Percentiles rank a stretch among this genome's conserved stretches.
These are phyloP conservation scores for Plectosphaerella sp. DNA, from an alignment of 2,329 filamentous ascomycete genomes.

Conservation along the genomic window DNA sequence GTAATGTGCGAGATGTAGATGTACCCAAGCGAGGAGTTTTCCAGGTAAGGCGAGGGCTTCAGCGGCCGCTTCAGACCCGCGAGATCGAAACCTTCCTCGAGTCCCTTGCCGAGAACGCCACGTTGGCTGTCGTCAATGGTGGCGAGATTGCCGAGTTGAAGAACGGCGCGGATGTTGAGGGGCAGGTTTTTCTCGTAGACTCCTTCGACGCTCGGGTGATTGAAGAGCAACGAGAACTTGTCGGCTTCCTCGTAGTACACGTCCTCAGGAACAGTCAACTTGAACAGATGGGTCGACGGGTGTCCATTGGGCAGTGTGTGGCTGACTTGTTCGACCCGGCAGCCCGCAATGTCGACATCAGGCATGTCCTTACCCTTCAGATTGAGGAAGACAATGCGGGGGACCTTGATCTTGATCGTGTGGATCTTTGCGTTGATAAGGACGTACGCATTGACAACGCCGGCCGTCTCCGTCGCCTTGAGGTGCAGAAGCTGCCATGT, in stretches of 20 bases:
- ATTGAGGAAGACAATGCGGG: slow-evolving; percentile 86
- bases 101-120: slow-evolving; percentile 84
- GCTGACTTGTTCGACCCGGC: slow-evolving; percentile 87
- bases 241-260: slow-evolving; percentile 80
- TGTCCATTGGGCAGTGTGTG: slow-evolving; percentile 94
- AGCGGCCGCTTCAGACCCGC: slow-evolving; percentile 64
- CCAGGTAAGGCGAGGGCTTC: slow-evolving; percentile 67
- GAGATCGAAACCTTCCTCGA: slow-evolving; percentile 92
- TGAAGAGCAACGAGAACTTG: slow-evolving; percentile 78
- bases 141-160: slow-evolving; percentile 86
- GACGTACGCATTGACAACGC: slow-evolving; percentile 83
- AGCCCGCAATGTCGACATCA: slow-evolving; percentile 80
- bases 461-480: slow-evolving; percentile 74
- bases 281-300: slow-evolving; percentile 89
- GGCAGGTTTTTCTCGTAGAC: slow-evolving; percentile 95
- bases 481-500: slow-evolving; percentile 96
- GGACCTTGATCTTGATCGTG: slow-evolving; percentile 80
- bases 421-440: slow-evolving; percentile 93
- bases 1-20: slow-evolving; percentile 91
- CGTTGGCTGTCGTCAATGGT: slow-evolving; percentile 89
- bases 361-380: slow-evolving; percentile 83
- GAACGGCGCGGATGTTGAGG: slow-evolving; percentile 76
- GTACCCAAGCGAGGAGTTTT: slow-evolving; percentile 70
- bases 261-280: slow-evolving; percentile 84
- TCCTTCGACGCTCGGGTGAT: slow-evolving; percentile 91